Conservation (phyloP, 2,329 filamentous ascomycete species). For the Arachnomyces sp. region DNA sequence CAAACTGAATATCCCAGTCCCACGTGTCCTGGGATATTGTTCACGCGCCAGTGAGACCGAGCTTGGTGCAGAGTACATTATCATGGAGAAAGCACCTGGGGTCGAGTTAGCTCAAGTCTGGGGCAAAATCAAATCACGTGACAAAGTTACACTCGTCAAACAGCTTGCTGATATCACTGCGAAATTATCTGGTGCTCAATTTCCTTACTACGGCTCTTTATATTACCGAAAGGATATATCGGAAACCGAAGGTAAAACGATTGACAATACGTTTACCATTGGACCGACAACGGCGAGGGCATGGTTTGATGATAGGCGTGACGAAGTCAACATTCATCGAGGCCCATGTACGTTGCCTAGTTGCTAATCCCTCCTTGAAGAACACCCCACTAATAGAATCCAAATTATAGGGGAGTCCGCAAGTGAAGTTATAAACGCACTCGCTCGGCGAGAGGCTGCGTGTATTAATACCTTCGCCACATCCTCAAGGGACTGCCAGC, state of each 20-base stretch:
- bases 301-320: constrained; percentile 13
- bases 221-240: constrained; percentile 9
- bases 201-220: constrained; percentile 9
- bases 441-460: constrained; percentile 11
- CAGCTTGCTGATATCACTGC: constrained; percentile 8
- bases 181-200: constrained; percentile 6
- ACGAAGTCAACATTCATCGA: constrained; percentile 8
- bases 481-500: constrained; percentile 11
- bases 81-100: constrained; percentile 10
- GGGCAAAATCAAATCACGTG: constrained; percentile 9
- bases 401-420: constrained; percentile 7
- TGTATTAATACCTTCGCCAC: constrained; percentile 9
- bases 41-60: constrained; percentile 4
- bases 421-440: constrained; percentile 8
- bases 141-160: constrained; percentile 12
- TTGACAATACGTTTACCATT: too few species aligned
- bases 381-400: not conserved
- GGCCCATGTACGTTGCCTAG: constrained; percentile 10
- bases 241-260: constrained; percentile 7
- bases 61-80: constrained; percentile 10
- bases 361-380: not conserved
- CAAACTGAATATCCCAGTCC: constrained; percentile 9
- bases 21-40: constrained; percentile 7
- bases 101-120: constrained; percentile 4
- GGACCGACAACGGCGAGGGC: constrained; percentile 10